These are phyloP conservation scores for Arabis hirsuta DNA, from an alignment of 345 rosid species.

Conservation along the genomic window DNA sequence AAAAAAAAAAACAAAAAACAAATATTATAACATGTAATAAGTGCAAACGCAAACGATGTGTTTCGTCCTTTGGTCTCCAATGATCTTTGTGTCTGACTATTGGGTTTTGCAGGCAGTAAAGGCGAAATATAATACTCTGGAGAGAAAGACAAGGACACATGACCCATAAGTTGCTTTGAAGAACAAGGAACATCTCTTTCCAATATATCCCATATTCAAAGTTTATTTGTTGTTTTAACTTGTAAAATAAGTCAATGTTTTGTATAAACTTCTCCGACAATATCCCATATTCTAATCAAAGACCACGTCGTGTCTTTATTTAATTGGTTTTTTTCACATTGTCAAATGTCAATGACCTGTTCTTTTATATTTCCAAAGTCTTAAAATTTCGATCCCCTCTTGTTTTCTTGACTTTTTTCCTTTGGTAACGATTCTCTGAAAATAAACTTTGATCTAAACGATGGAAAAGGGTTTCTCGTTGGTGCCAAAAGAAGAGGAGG, in stretches of 20 bases:
- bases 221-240: too few relatives aligned
- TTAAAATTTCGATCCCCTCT: conserved; percentile 5
- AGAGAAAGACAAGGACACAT: neutral
- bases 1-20: too few relatives aligned
- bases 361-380: neutral
- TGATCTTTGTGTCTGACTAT: neutral
- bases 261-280: neutral
- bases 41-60: neutral
- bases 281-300: neutral
- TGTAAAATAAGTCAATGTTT: neutral
- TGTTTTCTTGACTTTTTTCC: neutral
- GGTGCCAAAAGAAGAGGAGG: conserved; percentile 26
- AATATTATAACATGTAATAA: too few relatives aligned
- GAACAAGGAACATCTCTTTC: neutral
- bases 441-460: neutral
- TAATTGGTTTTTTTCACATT: neutral
- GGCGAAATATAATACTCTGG: neutral
- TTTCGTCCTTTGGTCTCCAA: neutral
- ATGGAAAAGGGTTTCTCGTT: conserved; percentile 35
- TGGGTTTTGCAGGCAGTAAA: conserved; percentile 7
- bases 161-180: conserved; percentile 4
- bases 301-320: conserved; percentile 8
- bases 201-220: neutral
- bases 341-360: neutral
- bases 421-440: neutral